Conservation (phyloP, 257 asterid species). For the Solanum pimpinellifolium region DNA sequence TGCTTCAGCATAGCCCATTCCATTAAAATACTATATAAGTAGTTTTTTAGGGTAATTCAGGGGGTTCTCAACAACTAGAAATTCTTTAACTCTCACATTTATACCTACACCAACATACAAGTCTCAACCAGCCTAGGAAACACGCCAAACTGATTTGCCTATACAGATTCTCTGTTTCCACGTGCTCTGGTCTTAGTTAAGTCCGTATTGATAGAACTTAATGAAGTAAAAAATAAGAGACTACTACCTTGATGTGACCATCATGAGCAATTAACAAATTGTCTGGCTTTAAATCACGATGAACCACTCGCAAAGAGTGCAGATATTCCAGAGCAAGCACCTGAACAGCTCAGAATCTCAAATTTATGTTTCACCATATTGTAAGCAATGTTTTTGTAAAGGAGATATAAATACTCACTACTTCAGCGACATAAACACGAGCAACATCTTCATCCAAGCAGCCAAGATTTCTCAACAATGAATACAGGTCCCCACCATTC, state of each 20-base stretch:
- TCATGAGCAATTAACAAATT: conserved; percentile 97
- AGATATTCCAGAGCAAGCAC: conserved; percentile 98
- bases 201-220: neutral
- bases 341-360: conserved; percentile 28
- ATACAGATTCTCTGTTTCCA: neutral
- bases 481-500: conserved; percentile 98
- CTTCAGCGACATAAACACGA: conserved; percentile 96
- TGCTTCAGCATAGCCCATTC: neutral
- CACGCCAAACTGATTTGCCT: neutral
- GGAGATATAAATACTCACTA: conserved; percentile 44
- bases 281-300: conserved; percentile 99
- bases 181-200: neutral
- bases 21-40: neutral
- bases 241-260: conserved; percentile 88
- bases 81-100: neutral
- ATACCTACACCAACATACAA: neutral
- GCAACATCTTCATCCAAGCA: conserved; percentile 98
- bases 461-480: conserved; percentile 89
- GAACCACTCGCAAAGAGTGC: conserved; percentile 91
- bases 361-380: neutral
- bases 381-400: neutral
- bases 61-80: neutral
- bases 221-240: neutral
- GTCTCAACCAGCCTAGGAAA: neutral
- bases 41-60: neutral